These are phyloP conservation scores for Skeletonema tropicum DNA, from an alignment of 108 stramenopile genomes.

Conservation along the genomic window DNA sequence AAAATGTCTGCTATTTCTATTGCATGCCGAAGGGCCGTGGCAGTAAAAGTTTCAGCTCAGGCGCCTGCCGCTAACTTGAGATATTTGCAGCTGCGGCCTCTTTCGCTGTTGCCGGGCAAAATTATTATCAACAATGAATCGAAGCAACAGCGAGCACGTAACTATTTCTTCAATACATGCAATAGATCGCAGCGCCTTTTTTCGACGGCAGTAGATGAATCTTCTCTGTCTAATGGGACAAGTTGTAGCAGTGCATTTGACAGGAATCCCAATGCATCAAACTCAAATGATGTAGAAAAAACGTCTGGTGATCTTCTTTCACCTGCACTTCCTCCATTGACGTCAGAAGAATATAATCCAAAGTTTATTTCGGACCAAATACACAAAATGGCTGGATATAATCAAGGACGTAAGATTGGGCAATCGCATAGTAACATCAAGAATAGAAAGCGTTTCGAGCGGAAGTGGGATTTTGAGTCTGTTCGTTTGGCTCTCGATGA, in stretches of 20 bases:
- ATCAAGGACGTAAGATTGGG: slow-evolving; percentile 31
- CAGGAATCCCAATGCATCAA: neutral
- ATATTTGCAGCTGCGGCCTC: neutral
- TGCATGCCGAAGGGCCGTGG: neutral
- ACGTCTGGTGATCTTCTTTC: neutral
- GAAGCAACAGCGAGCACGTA: neutral
- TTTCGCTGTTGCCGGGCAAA: neutral
- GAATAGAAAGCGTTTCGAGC: slow-evolving; percentile 25
- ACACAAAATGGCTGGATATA: slow-evolving; percentile 26
- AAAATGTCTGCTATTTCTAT: neutral
- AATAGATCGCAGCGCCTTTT: neutral
- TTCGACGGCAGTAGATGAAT: neutral
- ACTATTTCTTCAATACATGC: neutral
- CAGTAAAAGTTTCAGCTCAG: neutral
- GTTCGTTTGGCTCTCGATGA: slow-evolving; percentile 39
- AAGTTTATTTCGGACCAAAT: slow-evolving; percentile 25
- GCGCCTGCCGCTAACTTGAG: neutral
- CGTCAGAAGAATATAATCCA: slow-evolving; percentile 40
- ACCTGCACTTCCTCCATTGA: slow-evolving; percentile 19
- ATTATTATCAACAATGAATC: neutral
- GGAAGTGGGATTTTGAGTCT: slow-evolving; percentile 46
- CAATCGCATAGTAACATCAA: slow-evolving; percentile 9
- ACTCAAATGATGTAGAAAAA: neutral
- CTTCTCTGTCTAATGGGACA: neutral
- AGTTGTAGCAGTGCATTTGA: neutral